Percentiles rank a stretch among this genome's conserved stretches.
These are phyloP conservation scores for Jimgerdemannia lactiflua DNA, from an alignment of 192 early-diverging fungal species.

Conservation along the genomic window DNA sequence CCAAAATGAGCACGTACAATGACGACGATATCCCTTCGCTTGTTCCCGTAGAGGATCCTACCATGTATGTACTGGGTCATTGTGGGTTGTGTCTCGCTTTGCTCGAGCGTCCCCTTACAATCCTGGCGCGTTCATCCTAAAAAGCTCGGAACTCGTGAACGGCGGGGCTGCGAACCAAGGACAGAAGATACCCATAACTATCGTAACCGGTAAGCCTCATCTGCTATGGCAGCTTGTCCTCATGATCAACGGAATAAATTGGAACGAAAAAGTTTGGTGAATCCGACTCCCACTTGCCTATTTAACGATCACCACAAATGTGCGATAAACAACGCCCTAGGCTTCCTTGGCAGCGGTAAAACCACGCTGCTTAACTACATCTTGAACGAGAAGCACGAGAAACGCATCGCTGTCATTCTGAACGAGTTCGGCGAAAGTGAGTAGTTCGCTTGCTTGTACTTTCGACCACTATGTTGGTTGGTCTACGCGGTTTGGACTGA, in stretches of 20 bases:
- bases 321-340: slow-evolving; percentile 17
- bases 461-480: background rate
- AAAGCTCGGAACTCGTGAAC: background rate
- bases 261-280: background rate
- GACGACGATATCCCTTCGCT: background rate
- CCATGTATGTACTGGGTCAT: background rate
- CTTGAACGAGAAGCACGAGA: slow-evolving; percentile 80
- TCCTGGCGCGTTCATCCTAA: too few species aligned
- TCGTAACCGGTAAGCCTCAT: slow-evolving; percentile 29
- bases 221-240: background rate
- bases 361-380: slow-evolving; percentile 91
- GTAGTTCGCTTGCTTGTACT: background rate
- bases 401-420: slow-evolving; percentile 95
- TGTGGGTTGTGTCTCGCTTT: background rate
- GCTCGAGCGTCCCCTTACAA: background rate
- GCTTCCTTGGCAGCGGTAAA: slow-evolving; percentile 86
- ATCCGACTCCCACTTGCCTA: background rate
- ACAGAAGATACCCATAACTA: slow-evolving; percentile 41
- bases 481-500: background rate
- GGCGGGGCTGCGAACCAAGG: background rate
- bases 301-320: slow-evolving; percentile 13
- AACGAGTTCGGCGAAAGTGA: slow-evolving; percentile 96
- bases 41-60: background rate
- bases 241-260: background rate
- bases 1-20: background rate